phyloP scores from a whole-genome alignment of 805 yeast species.

The Teunomyces aglyptinius region DNA sequence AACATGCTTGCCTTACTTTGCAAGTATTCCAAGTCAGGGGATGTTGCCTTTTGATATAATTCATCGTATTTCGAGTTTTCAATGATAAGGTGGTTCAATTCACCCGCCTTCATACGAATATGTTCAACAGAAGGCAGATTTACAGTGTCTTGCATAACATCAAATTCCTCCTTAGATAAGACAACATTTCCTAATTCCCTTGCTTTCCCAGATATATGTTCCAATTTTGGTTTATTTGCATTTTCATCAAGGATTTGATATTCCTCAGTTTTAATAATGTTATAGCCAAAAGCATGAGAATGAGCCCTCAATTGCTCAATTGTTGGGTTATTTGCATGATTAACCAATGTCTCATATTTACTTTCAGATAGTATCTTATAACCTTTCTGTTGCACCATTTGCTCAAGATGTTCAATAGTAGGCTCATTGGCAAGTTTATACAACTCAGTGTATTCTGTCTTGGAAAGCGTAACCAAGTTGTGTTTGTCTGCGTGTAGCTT shows the following conservation, averaged over 20 bases:
- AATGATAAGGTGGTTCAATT: slow-evolving; percentile 5
- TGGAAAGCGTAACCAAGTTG: slow-evolving; percentile 30
- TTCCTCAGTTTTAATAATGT: slow-evolving; percentile 12
- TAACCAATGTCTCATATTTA: slow-evolving; percentile 12
- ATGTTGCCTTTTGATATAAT: not conserved
- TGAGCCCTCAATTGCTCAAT: slow-evolving; percentile 17
- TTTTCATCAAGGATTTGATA: slow-evolving; percentile 10
- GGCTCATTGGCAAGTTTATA: slow-evolving; percentile 33
- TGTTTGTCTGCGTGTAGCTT: slow-evolving; percentile 34
- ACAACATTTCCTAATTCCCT: slow-evolving; percentile 17
- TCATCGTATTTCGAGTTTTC: slow-evolving; percentile 3
- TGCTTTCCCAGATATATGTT: slow-evolving; percentile 13
- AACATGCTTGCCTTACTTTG: not conserved
- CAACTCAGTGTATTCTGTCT: slow-evolving; percentile 32
- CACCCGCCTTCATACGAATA: slow-evolving; percentile 12
- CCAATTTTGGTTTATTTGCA: slow-evolving; percentile 20
- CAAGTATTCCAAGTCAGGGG: slow-evolving; percentile 1
- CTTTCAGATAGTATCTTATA: slow-evolving; percentile 14
- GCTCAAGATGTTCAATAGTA: slow-evolving; percentile 14
- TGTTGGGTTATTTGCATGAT: slow-evolving; percentile 17
- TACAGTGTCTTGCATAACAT: slow-evolving; percentile 9
- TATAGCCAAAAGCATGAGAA: slow-evolving; percentile 11
- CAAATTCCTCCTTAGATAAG: slow-evolving; percentile 16
- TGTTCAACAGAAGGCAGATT: slow-evolving; percentile 15
- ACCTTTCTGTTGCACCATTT: slow-evolving; percentile 14